These are phyloP conservation scores for Blastobotrys apis DNA, from an alignment of 1,139 yeast species.

Conservation along the genomic window DNA sequence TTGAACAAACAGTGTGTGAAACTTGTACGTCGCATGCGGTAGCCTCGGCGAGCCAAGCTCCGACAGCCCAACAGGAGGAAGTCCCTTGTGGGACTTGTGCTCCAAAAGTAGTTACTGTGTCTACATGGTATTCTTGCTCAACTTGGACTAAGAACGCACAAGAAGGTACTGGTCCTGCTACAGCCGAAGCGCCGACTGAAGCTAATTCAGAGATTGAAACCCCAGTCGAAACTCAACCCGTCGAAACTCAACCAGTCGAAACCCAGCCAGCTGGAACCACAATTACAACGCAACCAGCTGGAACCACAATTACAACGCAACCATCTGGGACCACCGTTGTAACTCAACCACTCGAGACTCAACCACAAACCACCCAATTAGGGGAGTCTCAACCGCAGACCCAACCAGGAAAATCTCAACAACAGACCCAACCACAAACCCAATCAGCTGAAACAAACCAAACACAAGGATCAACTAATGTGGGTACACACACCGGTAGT, in stretches of 20 bases:
- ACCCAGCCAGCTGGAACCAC: neutral
- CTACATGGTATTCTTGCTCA: slow-evolving; percentile 4
- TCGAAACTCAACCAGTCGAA: neutral
- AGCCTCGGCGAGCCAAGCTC: no score
- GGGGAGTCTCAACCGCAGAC: neutral
- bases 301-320: neutral
- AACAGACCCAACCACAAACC: neutral
- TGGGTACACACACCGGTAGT: neutral
- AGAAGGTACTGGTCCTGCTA: neutral
- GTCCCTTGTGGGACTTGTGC: neutral
- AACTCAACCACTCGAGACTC: neutral
- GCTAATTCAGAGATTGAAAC: neutral
- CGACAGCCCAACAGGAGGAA: no score
- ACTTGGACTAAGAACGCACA: slow-evolving; percentile 3
- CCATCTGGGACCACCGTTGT: neutral
- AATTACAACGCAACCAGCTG: neutral
- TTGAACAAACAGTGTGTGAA: neutral
- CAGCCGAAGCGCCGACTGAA: neutral
- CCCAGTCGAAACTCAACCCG: neutral
- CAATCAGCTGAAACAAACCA: neutral
- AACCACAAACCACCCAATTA: neutral
- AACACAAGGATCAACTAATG: neutral
- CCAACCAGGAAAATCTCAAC: neutral
- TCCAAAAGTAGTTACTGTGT: neutral
- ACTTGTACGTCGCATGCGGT: no score